Conservation (phyloP, 352 stramenopile genomes). For the Phytophthora idaei region DNA sequence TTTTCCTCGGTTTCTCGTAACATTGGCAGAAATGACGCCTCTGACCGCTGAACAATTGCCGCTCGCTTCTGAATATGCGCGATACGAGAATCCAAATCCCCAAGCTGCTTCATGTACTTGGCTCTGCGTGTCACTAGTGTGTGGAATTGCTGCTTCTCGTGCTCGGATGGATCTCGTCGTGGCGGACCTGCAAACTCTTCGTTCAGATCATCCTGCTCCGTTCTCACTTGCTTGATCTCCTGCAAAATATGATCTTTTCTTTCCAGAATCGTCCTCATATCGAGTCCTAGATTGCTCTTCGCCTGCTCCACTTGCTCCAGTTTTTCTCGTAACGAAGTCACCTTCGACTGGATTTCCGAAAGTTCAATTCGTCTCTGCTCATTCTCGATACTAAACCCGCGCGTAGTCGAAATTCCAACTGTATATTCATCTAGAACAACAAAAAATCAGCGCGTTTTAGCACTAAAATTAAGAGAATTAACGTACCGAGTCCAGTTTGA, state of each 20-base stretch:
- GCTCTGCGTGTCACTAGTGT: constrained; percentile 50
- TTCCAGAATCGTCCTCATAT: constrained; percentile 55
- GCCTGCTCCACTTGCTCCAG: constrained; percentile 50
- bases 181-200: constrained; percentile 58
- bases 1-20: constrained; percentile 36
- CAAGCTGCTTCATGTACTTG: constrained; percentile 55
- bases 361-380: constrained; percentile 55
- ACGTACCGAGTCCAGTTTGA: constrained; percentile 57
- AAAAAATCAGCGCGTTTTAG: constrained; percentile 5
- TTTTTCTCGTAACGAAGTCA: constrained; percentile 57
- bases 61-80: constrained; percentile 54
- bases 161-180: constrained; percentile 62
- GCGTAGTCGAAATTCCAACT: constrained; percentile 46
- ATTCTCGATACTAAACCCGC: constrained; percentile 51
- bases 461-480: constrained; percentile 9
- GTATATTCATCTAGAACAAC: constrained; percentile 53
- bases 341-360: constrained; percentile 61
- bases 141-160: constrained; percentile 69
- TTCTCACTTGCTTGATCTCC: constrained; percentile 55
- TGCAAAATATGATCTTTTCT: constrained; percentile 51
- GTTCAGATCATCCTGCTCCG: constrained; percentile 56
- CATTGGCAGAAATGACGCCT: constrained; percentile 43
- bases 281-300: constrained; percentile 42
- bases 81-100: constrained; percentile 47
- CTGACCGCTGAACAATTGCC: constrained; percentile 47